Base-by-base conservation (phyloP, 1,284 basidiomycete species). In the Exobasidium cylindrosporum region DNA sequence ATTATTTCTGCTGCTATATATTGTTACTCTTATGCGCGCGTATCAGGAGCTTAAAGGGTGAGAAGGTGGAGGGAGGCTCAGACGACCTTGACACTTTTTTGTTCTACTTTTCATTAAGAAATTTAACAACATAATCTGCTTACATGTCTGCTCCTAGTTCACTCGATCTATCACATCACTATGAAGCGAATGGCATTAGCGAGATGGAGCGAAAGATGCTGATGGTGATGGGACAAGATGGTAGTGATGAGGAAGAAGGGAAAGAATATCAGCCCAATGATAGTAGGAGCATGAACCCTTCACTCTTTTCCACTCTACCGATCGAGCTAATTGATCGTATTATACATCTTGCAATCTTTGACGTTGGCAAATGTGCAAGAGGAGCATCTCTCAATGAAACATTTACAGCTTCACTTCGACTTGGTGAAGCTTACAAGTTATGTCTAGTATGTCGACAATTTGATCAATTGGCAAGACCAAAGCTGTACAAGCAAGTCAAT, bases 401-500 rank as follows among this genome's bases (percentile, higher is more conserved):
- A 24, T 50, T 50, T 24, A 13, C 21, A 4, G 26, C 47, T 28
- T 50, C 47, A 4, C 17, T 50, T 23, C n/a, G 47, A 50, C 26
- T 50, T 13, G 14, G 21, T 4, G 26, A 50, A 24, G 47, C 47
- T 21, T 50, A 50, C 47, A 50, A 26, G 14, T 28, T 50, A 14
- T 50, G 47, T 50, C 26, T 50, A 26, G 26, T 50, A 13, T 50
- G 47, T 50, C 47, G 47, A 21, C 47, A 50, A 50, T 50, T 50
- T 13, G 47, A 50, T 50, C 47, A 50, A 50, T 50, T 50, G 26
- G 26, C 14, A 21, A 50, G 47, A 28, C 47, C 47, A 24, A 50
- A 50, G 26, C n/a, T 50, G 47, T 50, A 50, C 21, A 50, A 50
- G 26, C 26, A 21, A 6, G 26, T 50, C 4, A 21, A 50, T 28